phyloP scores from a whole-genome alignment of 1,284 basidiomycete species.

The Leccinum pachyderme region DNA sequence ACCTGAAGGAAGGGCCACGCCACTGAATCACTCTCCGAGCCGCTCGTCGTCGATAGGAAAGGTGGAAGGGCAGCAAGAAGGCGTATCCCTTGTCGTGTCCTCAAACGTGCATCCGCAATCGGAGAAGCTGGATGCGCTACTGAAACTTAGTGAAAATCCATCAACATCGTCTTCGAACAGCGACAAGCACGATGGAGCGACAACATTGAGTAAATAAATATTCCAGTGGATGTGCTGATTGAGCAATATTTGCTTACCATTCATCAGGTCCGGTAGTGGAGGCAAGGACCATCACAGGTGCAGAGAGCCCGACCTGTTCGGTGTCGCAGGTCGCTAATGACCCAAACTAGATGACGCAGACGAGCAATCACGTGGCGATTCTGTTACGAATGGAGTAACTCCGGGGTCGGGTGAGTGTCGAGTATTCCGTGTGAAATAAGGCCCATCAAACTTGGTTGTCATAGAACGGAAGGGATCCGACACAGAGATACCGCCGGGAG shows the following conservation, averaged over 20 bases:
- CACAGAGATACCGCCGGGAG: constrained; percentile 2
- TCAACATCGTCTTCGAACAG: constrained; percentile 18
- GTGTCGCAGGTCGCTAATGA: constrained; percentile 13
- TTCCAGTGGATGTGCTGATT: background rate
- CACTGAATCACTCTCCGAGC: constrained; percentile 32
- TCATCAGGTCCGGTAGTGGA: constrained; percentile 26
- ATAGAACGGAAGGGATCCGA: constrained; percentile 14
- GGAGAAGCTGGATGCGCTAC: constrained; percentile 26
- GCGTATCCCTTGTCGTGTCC: constrained; percentile 19
- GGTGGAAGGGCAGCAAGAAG: constrained; percentile 21
- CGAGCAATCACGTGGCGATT: constrained; percentile 4
- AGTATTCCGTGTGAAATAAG: constrained; percentile 4
- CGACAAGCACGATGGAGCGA: constrained; percentile 26
- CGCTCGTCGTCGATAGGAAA: constrained; percentile 36
- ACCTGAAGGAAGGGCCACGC: constrained; percentile 51
- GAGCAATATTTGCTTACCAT: constrained; percentile 11
- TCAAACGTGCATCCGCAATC: constrained; percentile 17
- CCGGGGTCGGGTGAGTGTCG: constrained; percentile 16
- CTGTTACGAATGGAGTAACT: constrained; percentile 5
- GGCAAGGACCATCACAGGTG: constrained; percentile 20
- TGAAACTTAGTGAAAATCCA: constrained; percentile 22
- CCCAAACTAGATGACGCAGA: constrained; percentile 13
- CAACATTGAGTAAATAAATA: constrained; percentile 30
- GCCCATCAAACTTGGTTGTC: constrained; percentile 5
- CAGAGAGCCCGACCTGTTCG: constrained; percentile 3